phyloP scores from a whole-genome alignment of 306 rosid species.

The Cucumis hystrix region DNA sequence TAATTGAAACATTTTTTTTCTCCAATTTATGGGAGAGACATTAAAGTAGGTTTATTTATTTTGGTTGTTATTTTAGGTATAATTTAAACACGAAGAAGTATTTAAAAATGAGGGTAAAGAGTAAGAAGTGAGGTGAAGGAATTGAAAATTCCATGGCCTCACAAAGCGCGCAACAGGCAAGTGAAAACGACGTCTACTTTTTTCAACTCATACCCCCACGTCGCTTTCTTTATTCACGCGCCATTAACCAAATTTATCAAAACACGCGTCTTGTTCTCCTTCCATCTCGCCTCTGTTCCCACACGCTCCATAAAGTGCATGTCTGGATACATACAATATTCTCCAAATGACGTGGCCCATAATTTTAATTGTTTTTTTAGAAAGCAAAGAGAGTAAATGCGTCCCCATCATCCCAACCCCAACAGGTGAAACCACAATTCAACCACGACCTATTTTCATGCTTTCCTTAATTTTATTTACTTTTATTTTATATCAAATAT shows the following conservation, averaged over 20 bases:
- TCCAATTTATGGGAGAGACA: too few species aligned
- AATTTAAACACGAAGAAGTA: too few species aligned
- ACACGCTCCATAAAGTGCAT: neutral
- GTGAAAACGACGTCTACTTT: neutral
- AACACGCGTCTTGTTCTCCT: neutral
- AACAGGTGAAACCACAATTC: neutral
- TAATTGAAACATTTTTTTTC: too few species aligned
- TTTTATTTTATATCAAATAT: too few species aligned
- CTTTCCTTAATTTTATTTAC: too few species aligned
- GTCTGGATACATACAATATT: neutral
- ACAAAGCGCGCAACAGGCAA: neutral
- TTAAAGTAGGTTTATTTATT: too few species aligned
- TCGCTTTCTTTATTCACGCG: neutral
- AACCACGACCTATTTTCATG: neutral
- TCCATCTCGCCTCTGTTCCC: neutral
- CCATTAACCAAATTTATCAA: accelerated
- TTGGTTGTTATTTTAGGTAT: too few species aligned
- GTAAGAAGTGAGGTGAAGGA: neutral
- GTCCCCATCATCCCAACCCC: conserved; percentile 21
- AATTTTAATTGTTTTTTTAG: neutral
- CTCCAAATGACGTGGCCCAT: neutral
- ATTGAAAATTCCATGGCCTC: neutral
- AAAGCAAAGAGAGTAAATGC: conserved; percentile 9
- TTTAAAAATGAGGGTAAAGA: too few species aligned
- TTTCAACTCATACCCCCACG: neutral